These are phyloP conservation scores for Pulveroboletus frians DNA, from an alignment of 768 basidiomycete species.

Conservation along the genomic window DNA sequence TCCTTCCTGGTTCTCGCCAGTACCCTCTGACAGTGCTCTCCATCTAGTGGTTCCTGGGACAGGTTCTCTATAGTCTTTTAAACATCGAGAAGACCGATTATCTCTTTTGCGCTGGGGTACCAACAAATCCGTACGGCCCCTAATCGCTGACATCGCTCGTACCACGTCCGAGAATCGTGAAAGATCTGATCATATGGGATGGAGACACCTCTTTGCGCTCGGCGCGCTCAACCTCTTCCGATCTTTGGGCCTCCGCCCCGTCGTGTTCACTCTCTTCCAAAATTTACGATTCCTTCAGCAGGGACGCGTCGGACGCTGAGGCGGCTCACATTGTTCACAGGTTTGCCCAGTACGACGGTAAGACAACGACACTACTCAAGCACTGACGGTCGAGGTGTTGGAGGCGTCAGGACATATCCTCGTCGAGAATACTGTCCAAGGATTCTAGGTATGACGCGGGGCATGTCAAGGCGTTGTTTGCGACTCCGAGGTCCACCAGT, in stretches of 20 bases:
- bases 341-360: constrained; percentile 49
- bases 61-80: constrained; percentile 46
- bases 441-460: constrained; percentile 35
- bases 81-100: constrained; percentile 2
- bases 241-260: constrained; percentile 52
- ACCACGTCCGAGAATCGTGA: constrained; percentile 31
- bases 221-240: constrained; percentile 48
- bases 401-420: constrained; percentile 25
- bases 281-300: constrained; percentile 54
- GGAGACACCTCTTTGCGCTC: constrained; percentile 55
- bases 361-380: constrained; percentile 24
- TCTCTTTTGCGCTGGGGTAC: background rate
- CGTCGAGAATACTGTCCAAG: constrained; percentile 30
- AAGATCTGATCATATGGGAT: constrained; percentile 53
- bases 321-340: constrained; percentile 45
- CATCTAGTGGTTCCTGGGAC: constrained; percentile 57
- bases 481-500: constrained; percentile 57
- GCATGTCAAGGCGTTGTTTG: constrained; percentile 60
- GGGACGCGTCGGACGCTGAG: constrained; percentile 46
- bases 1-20: constrained; percentile 50
- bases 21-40: constrained; percentile 54
- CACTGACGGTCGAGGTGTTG: constrained; percentile 46
- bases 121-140: constrained; percentile 42
- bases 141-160: constrained; percentile 54
- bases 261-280: constrained; percentile 49